Evolutionary conservation across 2,329 filamentous ascomycete species (phyloP), one percentile per base, ranked within the genome.

Genomic region (Colletotrichum scovillei): DNA sequence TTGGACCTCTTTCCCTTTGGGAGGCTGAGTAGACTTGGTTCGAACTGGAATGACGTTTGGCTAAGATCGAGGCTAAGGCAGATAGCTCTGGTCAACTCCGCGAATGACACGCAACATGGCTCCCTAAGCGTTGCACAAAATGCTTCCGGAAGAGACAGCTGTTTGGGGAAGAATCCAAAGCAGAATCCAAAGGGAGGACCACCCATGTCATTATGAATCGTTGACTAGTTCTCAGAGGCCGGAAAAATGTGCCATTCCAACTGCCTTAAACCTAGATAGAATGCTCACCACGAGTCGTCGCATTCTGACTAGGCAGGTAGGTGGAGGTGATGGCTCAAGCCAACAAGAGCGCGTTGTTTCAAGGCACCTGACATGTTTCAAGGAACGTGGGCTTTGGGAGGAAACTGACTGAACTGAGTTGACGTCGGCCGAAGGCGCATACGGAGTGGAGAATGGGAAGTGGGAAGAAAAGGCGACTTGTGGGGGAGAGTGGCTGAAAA

Each of bases 281-380:
- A 2, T 42, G 59, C 32, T 19, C 52, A 60, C 64, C 59, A 64
- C 57, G 22, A 38, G 30, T 52, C 26, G 30, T 57, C 26, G 19
- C 6, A 24, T 65, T 66, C 32, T 70, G 35, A 42, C 35, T 32
- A 38, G 49, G 46, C 22, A 28, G 32, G 42, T 46, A 35, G 14
- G 38, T 19, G 38, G 38, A 42, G 38, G 4, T 56, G 53, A 38
- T 19, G 22, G 67, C 67, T 62, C 56, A 56, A 71, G 67, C 67
- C 49, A n/a, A 58, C 56, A 56, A 49, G 49, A 42, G 35, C 35
- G 60, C 52, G 32, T 42, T 14, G 67, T 71, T 71, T 73, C 71
- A 71, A 55, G 66, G 60, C 57, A 70, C 22, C 49, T 70, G 67
- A 70, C 67, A 66, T 71, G 71, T 73, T 73, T 73, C 71, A 71